Percentiles rank a stretch among this genome's conserved stretches.
phyloP scores from a whole-genome alignment of 176 grass and related monocot genomes.

The Thinopyrum elongatum region DNA sequence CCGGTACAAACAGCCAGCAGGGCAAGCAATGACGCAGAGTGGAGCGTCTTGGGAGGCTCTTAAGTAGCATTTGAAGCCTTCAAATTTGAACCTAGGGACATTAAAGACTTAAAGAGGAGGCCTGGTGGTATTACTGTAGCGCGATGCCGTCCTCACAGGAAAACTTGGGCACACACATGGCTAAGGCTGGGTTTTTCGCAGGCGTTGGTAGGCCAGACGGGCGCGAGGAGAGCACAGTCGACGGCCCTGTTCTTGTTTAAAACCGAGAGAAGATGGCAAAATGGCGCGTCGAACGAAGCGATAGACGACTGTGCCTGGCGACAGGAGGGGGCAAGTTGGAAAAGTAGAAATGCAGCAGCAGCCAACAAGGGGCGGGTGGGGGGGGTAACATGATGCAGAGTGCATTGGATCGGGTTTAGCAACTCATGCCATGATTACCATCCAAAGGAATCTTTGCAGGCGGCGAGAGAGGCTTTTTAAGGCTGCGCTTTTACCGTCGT shows the following conservation, averaged over 20 bases:
- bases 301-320: background rate
- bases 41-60: background rate
- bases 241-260: constrained; percentile 23
- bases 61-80: constrained; percentile 5
- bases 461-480: constrained; percentile 33
- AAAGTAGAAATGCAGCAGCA: constrained; percentile 29
- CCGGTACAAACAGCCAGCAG: background rate
- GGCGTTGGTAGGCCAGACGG: constrained; percentile 39
- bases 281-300: constrained; percentile 42
- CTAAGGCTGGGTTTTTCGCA: constrained; percentile 33
- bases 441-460: constrained; percentile 54
- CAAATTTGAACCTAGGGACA: constrained; percentile 35
- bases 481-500: constrained; percentile 15
- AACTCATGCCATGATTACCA: constrained; percentile 39
- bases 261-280: constrained; percentile 1
- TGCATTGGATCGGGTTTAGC: constrained; percentile 5
- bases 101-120: background rate
- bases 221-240: constrained; percentile 10
- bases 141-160: constrained; percentile 40
- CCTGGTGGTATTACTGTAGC: constrained; percentile 28
- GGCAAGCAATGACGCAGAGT: background rate
- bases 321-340: constrained; percentile 14
- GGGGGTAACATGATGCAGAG: constrained; percentile 32
- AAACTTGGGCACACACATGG: constrained; percentile 39
- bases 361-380: too few relatives aligned